Conservation (phyloP, 2,329 filamentous ascomycete genomes). For the Paraphaeosphaeria minitans region DNA sequence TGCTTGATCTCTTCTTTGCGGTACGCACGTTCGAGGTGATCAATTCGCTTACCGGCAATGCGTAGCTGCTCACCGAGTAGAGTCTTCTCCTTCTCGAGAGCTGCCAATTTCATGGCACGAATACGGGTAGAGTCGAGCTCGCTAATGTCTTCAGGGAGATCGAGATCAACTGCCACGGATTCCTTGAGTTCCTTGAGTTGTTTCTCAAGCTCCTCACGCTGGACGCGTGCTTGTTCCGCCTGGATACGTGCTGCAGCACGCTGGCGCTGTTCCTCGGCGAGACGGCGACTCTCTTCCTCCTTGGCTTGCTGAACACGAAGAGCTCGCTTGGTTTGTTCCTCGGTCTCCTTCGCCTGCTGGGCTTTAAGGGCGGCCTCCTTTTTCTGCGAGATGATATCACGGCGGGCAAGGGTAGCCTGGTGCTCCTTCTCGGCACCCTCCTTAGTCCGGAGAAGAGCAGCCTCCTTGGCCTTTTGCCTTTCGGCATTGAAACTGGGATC, state of each 20-base stretch:
- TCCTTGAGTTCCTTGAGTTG: slow-evolving; percentile 96
- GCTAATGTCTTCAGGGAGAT: slow-evolving; percentile 80
- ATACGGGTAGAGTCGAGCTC: slow-evolving; percentile 65
- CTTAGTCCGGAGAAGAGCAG: slow-evolving; percentile 79
- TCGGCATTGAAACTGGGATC: slow-evolving; percentile 86
- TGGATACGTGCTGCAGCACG: slow-evolving; percentile 90
- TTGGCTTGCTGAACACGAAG: slow-evolving; percentile 85
- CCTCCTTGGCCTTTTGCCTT: slow-evolving; percentile 77
- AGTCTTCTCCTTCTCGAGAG: slow-evolving; percentile 97
- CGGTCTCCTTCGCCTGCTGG: slow-evolving; percentile 85
- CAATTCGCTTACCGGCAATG: slow-evolving; percentile 91
- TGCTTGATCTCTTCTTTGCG: slow-evolving; percentile 96
- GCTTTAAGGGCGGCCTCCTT: slow-evolving; percentile 94
- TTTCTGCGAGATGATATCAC: slow-evolving; percentile 92
- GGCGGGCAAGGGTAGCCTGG: slow-evolving; percentile 79
- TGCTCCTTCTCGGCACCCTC: slow-evolving; percentile 93
- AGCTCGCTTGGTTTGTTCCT: slow-evolving; percentile 87
- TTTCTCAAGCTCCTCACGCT: slow-evolving; percentile 67
- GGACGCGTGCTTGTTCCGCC: slow-evolving; percentile 49
- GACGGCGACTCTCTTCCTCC: slow-evolving; percentile 85
- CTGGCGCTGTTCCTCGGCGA: slow-evolving; percentile 90
- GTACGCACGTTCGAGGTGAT: slow-evolving; percentile 96
- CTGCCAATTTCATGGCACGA: slow-evolving; percentile 91
- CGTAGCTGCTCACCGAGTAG: slow-evolving; percentile 89
- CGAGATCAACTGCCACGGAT: slow-evolving; percentile 84